Evolutionary conservation across 371 early-diverging fungal genomes (phyloP).

Genomic region (Basidiobolus meristosporus): DNA sequence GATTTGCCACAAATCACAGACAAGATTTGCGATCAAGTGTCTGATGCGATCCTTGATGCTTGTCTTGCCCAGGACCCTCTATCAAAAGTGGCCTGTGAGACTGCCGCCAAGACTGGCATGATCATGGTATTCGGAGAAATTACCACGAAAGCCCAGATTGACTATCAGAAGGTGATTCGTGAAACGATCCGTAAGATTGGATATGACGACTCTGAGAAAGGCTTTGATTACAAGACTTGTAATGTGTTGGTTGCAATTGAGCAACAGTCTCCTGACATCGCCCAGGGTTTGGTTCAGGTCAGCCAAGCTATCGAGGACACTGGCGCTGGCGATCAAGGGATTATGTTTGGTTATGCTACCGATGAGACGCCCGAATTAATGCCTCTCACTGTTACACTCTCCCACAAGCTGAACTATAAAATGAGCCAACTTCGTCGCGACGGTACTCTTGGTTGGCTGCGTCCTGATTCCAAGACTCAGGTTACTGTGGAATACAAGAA

Average conservation of each 20-base stretch:
- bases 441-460: constrained; percentile 79
- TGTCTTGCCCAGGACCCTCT: too few relatives aligned
- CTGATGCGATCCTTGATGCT: constrained; percentile 97
- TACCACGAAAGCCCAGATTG: constrained; percentile 89
- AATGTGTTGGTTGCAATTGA: constrained; percentile 97
- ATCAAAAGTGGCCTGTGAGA: constrained; percentile 99
- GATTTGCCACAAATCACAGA: too few relatives aligned
- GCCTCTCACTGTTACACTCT: constrained; percentile 90
- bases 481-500: constrained; percentile 98
- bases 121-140: constrained; percentile 99
- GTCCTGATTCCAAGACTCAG: constrained; percentile 99
- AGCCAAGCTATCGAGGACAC: constrained; percentile 84
- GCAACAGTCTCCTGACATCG: constrained; percentile 98
- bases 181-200: constrained; percentile 95
- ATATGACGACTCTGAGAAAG: too few relatives aligned
- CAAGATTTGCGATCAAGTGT: constrained; percentile 99
- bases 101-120: constrained; percentile 98
- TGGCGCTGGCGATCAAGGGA: constrained; percentile 98
- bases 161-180: constrained; percentile 97
- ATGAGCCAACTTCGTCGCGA: constrained; percentile 89
- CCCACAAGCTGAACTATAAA: constrained; percentile 93
- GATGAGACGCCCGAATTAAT: constrained; percentile 99
- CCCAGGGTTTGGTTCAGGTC: constrained; percentile 87
- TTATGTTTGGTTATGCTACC: constrained; percentile 95
- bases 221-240: constrained; percentile 99